A percentile compares a stretch with the other conserved stretches of the same genome.
phyloP scores from a whole-genome alignment of 768 basidiomycete genomes.

The Mycena polygramma region DNA sequence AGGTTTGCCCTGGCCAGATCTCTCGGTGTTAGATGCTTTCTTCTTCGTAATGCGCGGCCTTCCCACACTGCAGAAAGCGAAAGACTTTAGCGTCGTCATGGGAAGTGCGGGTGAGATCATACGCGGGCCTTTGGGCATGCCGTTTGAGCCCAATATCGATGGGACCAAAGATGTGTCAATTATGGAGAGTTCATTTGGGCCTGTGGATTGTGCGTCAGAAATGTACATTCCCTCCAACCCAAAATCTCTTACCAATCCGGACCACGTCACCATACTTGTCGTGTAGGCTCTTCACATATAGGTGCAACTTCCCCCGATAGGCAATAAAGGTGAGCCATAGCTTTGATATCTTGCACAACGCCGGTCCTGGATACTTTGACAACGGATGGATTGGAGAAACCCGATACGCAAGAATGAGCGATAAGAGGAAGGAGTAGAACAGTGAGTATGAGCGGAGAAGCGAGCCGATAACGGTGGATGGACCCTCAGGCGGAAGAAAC shows the following conservation, averaged over 20 bases:
- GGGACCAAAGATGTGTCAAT: conserved; percentile 48
- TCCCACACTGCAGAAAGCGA: conserved; percentile 46
- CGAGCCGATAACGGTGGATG: not conserved
- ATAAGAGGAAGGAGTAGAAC: conserved; percentile 27
- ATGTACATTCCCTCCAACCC: not conserved
- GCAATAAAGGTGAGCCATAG: conserved; percentile 50
- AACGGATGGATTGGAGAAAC: conserved; percentile 64
- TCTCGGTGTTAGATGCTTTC: conserved; percentile 24
- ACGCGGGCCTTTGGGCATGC: conserved; percentile 59
- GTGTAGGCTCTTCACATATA: conserved; percentile 56
- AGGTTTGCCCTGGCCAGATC: conserved; percentile 37
- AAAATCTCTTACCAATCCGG: conserved; percentile 58
- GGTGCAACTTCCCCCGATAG: conserved; percentile 55
- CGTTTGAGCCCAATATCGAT: conserved; percentile 50
- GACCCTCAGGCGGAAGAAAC: not conserved
- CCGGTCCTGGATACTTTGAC: conserved; percentile 58
- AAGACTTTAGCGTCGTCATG: not conserved
- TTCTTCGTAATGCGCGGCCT: conserved; percentile 35
- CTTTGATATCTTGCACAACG: conserved; percentile 54
- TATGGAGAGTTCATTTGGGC: conserved; percentile 63
- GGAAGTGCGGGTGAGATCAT: conserved; percentile 32
- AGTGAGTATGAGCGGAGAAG: conserved; percentile 2
- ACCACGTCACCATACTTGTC: conserved; percentile 65
- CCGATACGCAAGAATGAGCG: conserved; percentile 52
- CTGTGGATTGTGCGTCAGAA: conserved; percentile 39